Evolutionary conservation across 2,329 filamentous ascomycete genomes (phyloP), one percentile per base, ranked within the genome.

Genomic region (Diaporthe australafricana): DNA sequence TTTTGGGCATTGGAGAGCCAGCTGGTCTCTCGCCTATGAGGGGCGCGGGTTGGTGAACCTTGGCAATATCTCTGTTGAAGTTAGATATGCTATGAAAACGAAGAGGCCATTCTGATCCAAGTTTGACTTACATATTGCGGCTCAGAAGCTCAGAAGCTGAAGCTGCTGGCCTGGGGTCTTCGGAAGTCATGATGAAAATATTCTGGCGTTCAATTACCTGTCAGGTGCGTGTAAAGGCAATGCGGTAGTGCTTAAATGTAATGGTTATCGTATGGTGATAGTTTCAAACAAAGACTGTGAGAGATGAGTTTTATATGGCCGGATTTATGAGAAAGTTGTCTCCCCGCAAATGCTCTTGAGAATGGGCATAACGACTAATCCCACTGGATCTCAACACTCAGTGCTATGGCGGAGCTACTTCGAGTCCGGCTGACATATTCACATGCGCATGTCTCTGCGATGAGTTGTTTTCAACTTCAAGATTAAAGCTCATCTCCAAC

Each of bases 201-300:
- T 8, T 5, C 14, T 30, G 1, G 16, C 7, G 35, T 45, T 22
- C 2, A 17, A 20, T 3, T 2, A 35, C 4, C 3, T 48, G 22
- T 17, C 8, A 40, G 3, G 17, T 32, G 8, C 25, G 16, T 17
- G 7, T 8, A 22, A 42, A 1, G 5, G 17, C 5, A 12, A 14
- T 22, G 1, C 11, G 12, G 11, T 3, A 30, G 12, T 25, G 30
- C 14, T 48, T 6, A 14, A 11, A 16, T 3, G 14, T 11, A 35
- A 35, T 35, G 32, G 38, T 8, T 40, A 40, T 40, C 8, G 38
- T 14, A 16, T 3, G 38, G 38, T 40, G 14, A 40, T 40, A 40
- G 17, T 3, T 14, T 25, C 0, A 1, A 5, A 3, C 5, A 12
- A 12, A 1, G 7, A 12, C 4, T 1, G 5, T 16, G n/a, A 16